phyloP scores from a whole-genome alignment of 1,284 basidiomycete species.

The Mrakiaceae sp. region DNA sequence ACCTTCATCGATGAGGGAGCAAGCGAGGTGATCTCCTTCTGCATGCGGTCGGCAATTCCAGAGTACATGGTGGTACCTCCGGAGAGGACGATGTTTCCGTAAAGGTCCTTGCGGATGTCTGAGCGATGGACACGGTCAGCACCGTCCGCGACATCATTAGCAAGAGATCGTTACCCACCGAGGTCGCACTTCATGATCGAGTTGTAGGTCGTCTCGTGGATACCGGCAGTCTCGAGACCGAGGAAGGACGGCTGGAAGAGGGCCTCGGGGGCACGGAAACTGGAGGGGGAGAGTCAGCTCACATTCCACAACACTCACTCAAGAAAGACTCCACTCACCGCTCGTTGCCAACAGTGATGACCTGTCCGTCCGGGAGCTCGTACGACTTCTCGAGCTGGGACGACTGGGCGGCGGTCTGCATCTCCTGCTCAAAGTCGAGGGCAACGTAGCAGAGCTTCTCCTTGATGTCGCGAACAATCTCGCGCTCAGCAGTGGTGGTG shows the following conservation, averaged over 20 bases:
- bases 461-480: conserved; percentile 97
- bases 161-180: conserved; percentile 20
- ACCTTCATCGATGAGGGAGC: conserved; percentile 78
- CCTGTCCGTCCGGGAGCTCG: conserved; percentile 91
- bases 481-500: conserved; percentile 86
- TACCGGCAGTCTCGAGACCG: conserved; percentile 85
- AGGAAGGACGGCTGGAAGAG: conserved; percentile 94
- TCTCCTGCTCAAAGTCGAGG: conserved; percentile 91
- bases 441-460: conserved; percentile 98
- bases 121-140: too few species aligned
- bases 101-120: conserved; percentile 74
- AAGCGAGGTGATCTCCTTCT: conserved; percentile 87
- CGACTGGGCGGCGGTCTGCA: conserved; percentile 83
- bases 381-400: conserved; percentile 90
- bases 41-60: conserved; percentile 93
- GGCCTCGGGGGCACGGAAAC: conserved; percentile 92
- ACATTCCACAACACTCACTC: neutral
- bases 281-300: conserved; percentile 25
- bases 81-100: conserved; percentile 75
- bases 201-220: conserved; percentile 93
- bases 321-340: conserved; percentile 40
- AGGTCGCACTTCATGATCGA: conserved; percentile 60
- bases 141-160: too few species aligned
- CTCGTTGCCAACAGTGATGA: conserved; percentile 93
- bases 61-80: conserved; percentile 98